Evolutionary conservation across 352 stramenopile genomes (phyloP).

Genomic region (Albugo laibachii): DNA sequence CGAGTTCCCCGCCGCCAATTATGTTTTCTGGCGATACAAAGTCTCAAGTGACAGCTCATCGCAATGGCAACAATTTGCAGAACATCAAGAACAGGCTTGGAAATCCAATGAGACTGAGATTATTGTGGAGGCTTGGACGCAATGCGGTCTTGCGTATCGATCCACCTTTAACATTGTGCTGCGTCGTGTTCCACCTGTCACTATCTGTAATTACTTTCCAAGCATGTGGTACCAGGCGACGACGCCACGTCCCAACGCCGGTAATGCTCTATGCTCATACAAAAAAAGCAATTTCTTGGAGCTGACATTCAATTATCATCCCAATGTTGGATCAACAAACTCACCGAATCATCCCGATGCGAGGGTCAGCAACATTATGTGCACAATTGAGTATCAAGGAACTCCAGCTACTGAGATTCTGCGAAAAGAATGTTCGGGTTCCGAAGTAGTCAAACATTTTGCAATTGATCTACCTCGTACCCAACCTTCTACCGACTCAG

Average conservation of each 20-base stretch:
- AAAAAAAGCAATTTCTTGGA: slow-evolving; percentile 37
- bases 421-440: too few species aligned
- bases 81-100: slow-evolving; percentile 3
- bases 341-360: slow-evolving; percentile 5
- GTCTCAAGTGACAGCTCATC: slow-evolving; percentile 10
- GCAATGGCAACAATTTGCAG: slow-evolving; percentile 3
- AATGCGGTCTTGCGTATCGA: slow-evolving; percentile 22
- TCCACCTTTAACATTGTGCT: slow-evolving; percentile 29
- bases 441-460: too few species aligned
- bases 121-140: slow-evolving; percentile 32
- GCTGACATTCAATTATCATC: slow-evolving; percentile 40
- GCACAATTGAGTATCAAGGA: slow-evolving; percentile 13
- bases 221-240: slow-evolving; percentile 53
- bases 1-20: slow-evolving; percentile 6
- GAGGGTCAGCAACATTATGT: slow-evolving; percentile 24
- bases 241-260: slow-evolving; percentile 13
- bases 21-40: slow-evolving; percentile 46
- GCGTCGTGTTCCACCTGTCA: slow-evolving; percentile 22
- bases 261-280: slow-evolving; percentile 27
- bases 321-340: slow-evolving; percentile 17
- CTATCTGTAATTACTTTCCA: slow-evolving; percentile 27
- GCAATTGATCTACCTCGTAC: too few species aligned
- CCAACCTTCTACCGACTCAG: too few species aligned
- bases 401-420: too few species aligned
- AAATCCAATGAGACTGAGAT: not conserved